Conservation (phyloP, 1,284 basidiomycete species). For the Mycosarcoma mackinlayi region DNA sequence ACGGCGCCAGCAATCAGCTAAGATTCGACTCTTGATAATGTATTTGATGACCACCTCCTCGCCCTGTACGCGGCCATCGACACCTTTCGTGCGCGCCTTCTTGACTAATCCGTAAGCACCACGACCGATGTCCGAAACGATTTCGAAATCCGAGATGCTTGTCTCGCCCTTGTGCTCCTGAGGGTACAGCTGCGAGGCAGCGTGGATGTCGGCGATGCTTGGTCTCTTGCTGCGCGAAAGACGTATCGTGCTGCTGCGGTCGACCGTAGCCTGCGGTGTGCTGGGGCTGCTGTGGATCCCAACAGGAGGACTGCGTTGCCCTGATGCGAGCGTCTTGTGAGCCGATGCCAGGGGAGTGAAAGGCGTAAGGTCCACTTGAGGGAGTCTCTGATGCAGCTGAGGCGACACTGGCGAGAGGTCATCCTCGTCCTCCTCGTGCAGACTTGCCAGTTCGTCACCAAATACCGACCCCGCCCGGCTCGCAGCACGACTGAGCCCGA, state of each 20-base stretch:
- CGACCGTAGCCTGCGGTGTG: conserved; percentile 21
- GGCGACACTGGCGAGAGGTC: conserved; percentile 41
- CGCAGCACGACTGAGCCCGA: conserved; percentile 44
- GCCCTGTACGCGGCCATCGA: conserved; percentile 73
- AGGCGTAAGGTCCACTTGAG: conserved; percentile 17
- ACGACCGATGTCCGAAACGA: conserved; percentile 71
- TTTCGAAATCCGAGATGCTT: conserved; percentile 60
- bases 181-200: conserved; percentile 11
- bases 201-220: conserved; percentile 18
- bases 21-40: conserved; percentile 96
- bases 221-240: conserved; percentile 46
- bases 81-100: conserved; percentile 81
- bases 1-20: conserved; percentile 97
- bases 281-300: conserved; percentile 7
- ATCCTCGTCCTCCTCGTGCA: conserved; percentile 54
- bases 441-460: conserved; percentile 44
- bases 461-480: conserved; percentile 53
- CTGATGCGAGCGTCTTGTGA: conserved; percentile 13
- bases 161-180: conserved; percentile 26
- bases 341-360: conserved; percentile 35
- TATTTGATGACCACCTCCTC: conserved; percentile 89
- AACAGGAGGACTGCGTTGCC: conserved; percentile 1
- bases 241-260: conserved; percentile 27
- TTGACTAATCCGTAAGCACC: conserved; percentile 98
- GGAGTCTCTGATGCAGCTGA: conserved; percentile 21